These are phyloP conservation scores for Colletotrichum costaricense DNA, from an alignment of 2,329 filamentous ascomycete genomes.

Conservation along the genomic window DNA sequence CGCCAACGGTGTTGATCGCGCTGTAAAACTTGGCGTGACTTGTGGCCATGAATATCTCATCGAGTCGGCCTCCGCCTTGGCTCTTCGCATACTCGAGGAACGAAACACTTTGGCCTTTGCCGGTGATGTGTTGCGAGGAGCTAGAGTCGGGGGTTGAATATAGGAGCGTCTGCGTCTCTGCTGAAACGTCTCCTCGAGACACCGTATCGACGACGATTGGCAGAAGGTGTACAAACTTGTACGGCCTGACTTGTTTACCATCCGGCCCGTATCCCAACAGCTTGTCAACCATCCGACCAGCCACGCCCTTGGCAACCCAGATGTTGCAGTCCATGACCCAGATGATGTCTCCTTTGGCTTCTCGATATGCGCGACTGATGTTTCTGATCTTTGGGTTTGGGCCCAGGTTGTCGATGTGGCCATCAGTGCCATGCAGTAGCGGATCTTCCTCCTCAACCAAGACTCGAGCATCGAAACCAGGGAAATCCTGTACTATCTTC, in stretches of 20 bases:
- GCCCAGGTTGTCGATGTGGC: conserved; percentile 72
- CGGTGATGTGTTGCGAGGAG: conserved; percentile 40
- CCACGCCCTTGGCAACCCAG: conserved; percentile 84
- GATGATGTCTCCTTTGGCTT: conserved; percentile 87
- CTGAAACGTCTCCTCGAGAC: conserved; percentile 39
- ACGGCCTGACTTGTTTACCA: conserved; percentile 64
- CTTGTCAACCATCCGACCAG: conserved; percentile 89
- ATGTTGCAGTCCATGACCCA: conserved; percentile 98
- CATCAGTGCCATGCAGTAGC: conserved; percentile 66
- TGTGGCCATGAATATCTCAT: conserved; percentile 95
- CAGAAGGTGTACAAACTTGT: conserved; percentile 96
- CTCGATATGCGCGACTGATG: conserved; percentile 91
- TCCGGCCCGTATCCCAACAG: conserved; percentile 74
- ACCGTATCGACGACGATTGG: conserved; percentile 87
- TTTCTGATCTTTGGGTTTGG: conserved; percentile 99
- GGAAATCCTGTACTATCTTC: conserved; percentile 79
- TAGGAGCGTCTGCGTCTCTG: conserved; percentile 46
- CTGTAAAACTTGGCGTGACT: conserved; percentile 97
- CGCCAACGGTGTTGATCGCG: conserved; percentile 91
- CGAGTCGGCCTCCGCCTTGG: conserved; percentile 81
- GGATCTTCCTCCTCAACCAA: conserved; percentile 87
- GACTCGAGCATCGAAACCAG: conserved; percentile 75
- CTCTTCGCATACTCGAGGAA: conserved; percentile 45
- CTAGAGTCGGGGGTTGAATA: conserved; percentile 47
- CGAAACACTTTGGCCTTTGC: conserved; percentile 24